Conservation (phyloP, 441 rosid species). For the Eugenia klotzschiana region DNA sequence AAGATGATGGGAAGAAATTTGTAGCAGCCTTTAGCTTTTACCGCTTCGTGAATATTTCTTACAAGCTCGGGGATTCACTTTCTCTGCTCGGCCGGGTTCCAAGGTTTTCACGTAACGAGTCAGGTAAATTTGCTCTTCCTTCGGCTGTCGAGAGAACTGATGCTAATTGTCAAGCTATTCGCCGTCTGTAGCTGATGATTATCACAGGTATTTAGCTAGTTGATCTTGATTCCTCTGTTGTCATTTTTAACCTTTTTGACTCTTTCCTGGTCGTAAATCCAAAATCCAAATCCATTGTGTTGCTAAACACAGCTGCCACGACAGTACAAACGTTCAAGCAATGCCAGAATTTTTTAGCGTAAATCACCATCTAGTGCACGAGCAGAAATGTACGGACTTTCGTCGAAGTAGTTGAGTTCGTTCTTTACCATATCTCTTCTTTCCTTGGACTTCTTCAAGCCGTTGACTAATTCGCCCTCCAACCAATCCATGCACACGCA, state of each 20-base stretch:
- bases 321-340: background rate
- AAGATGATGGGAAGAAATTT: background rate
- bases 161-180: background rate
- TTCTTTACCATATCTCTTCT: background rate
- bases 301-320: background rate
- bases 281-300: background rate
- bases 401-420: background rate
- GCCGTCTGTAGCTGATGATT: background rate
- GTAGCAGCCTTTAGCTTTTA: background rate
- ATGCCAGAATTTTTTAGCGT: background rate
- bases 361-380: background rate
- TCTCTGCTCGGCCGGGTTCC: rapidly evolving
- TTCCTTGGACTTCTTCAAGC: background rate
- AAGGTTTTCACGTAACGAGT: background rate
- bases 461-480: background rate
- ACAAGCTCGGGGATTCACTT: background rate
- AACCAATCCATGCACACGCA: background rate
- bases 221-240: background rate
- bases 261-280: background rate
- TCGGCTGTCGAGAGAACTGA: background rate
- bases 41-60: background rate
- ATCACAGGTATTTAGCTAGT: background rate
- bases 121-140: background rate
- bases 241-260: background rate
- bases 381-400: background rate